Evolutionary conservation across 305 asterid species (phyloP).

Genomic region (Fraxinus floribunda): DNA sequence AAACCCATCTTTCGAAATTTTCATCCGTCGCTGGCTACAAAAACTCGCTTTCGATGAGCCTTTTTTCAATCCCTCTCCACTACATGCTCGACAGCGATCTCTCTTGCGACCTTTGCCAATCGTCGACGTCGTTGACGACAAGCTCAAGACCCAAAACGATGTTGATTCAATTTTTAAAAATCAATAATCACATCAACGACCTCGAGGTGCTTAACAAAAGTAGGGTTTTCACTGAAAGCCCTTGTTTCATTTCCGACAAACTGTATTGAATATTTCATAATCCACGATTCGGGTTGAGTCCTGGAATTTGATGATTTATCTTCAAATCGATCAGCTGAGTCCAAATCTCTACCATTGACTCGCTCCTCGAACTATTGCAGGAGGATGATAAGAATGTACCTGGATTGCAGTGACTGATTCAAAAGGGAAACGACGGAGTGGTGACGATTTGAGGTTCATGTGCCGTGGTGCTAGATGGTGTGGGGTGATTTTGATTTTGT

Average conservation of each 20-base stretch:
- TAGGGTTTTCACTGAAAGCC: slow-evolving; percentile 34
- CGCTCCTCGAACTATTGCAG: slow-evolving; percentile 56
- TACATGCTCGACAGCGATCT: slow-evolving; percentile 45
- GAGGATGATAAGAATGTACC: slow-evolving; percentile 70
- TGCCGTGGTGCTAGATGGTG: neutral
- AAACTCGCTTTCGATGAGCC: slow-evolving; percentile 47
- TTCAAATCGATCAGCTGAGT: slow-evolving; percentile 76
- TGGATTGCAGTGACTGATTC: slow-evolving; percentile 40
- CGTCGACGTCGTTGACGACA: slow-evolving; percentile 46
- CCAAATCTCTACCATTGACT: slow-evolving; percentile 62
- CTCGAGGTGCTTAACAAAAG: slow-evolving; percentile 51
- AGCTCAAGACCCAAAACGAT: slow-evolving; percentile 73
- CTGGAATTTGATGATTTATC: slow-evolving; percentile 54
- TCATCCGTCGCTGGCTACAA: slow-evolving; percentile 17
- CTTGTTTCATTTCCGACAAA: slow-evolving; percentile 6
- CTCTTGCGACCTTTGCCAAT: slow-evolving; percentile 51
- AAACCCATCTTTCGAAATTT: slow-evolving; percentile 44
- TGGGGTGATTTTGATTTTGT: neutral
- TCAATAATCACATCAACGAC: slow-evolving; percentile 57
- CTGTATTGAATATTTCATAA: neutral
- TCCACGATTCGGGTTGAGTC: slow-evolving; percentile 59
- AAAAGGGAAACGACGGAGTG: neutral
- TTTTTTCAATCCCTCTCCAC: slow-evolving; percentile 49
- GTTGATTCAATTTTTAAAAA: slow-evolving; percentile 46
- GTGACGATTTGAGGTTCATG: neutral